A percentile compares a stretch with the other conserved stretches of the same genome.
Evolutionary conservation across 192 early-diverging fungal species (phyloP).

Genomic region (Allomyces javanicus): DNA sequence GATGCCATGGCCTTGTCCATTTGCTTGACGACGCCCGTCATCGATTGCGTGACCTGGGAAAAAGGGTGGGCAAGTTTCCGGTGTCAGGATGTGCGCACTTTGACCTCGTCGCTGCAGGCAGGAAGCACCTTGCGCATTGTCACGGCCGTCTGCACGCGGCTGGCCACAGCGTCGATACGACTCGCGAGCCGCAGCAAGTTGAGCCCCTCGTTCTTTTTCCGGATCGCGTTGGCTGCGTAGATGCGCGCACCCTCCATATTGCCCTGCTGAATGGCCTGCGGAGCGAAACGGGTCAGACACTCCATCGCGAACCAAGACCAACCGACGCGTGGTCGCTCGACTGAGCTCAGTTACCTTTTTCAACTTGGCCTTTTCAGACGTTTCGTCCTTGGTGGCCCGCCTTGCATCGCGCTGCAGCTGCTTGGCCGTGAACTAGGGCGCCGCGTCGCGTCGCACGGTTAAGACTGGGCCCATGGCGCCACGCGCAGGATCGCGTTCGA

Average conservation of each 20-base stretch:
- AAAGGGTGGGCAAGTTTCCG: too few relatives aligned
- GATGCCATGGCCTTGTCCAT: slow-evolving; percentile 87
- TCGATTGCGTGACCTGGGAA: slow-evolving; percentile 46
- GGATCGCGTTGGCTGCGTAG: slow-evolving; percentile 84
- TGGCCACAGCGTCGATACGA: slow-evolving; percentile 79
- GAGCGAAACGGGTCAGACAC: not conserved
- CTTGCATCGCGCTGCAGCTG: slow-evolving; percentile 67
- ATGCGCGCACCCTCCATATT: slow-evolving; percentile 86
- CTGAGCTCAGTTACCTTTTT: slow-evolving; percentile 46
- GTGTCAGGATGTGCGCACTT: too few relatives aligned
- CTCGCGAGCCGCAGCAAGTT: slow-evolving; percentile 73
- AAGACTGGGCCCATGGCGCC: too few relatives aligned
- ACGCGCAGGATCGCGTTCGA: too few relatives aligned
- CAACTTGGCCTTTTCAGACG: slow-evolving; percentile 53
- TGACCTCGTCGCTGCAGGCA: too few relatives aligned
- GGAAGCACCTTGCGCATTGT: slow-evolving; percentile 55
- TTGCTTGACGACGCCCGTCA: slow-evolving; percentile 72
- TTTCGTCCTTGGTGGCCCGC: slow-evolving; percentile 68
- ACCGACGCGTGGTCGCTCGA: too few relatives aligned
- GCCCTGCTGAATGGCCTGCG: slow-evolving; percentile 72
- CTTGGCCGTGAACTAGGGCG: slow-evolving; percentile 69
- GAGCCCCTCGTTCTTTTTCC: slow-evolving; percentile 87
- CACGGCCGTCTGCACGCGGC: slow-evolving; percentile 79
- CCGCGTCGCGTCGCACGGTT: too few relatives aligned
- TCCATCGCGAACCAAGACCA: not conserved